phyloP scores from a whole-genome alignment of 257 asterid genomes.

The Cruciata laevipes region DNA sequence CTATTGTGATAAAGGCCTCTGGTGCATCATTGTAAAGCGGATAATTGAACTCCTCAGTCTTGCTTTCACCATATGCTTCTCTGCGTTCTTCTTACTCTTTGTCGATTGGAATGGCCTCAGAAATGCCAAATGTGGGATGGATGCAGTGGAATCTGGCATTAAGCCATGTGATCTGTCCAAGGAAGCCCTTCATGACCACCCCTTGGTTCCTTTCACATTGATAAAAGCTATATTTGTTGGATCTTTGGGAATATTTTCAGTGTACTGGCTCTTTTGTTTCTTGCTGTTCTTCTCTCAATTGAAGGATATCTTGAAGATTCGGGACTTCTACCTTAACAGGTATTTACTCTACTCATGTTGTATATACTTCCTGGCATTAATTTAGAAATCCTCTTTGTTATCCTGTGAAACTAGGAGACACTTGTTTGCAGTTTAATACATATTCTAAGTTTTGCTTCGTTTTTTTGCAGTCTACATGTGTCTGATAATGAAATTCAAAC shows the following conservation, averaged over 20 bases:
- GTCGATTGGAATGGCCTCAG: constrained; percentile 98
- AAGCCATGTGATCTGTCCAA: constrained; percentile 84
- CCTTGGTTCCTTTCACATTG: constrained; percentile 71
- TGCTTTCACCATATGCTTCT: constrained; percentile 79
- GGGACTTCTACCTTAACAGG: constrained; percentile 77
- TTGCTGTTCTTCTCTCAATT: constrained; percentile 80
- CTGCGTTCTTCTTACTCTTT: constrained; percentile 72
- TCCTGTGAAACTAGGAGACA: neutral
- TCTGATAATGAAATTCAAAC: constrained; percentile 90
- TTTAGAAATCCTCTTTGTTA: neutral
- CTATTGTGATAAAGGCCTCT: constrained; percentile 91
- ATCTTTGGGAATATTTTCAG: constrained; percentile 76
- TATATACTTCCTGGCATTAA: neutral
- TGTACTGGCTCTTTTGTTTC: constrained; percentile 77
- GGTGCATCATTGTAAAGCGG: constrained; percentile 95
- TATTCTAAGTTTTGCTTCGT: constrained; percentile 2
- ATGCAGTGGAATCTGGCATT: constrained; percentile 95
- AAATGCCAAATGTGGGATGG: constrained; percentile 97
- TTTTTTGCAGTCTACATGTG: constrained; percentile 62
- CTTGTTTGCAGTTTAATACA: neutral
- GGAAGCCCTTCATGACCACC: constrained; percentile 90
- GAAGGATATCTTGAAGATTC: constrained; percentile 78
- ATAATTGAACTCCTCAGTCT: constrained; percentile 77
- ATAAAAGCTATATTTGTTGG: constrained; percentile 71
- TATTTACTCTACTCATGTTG: constrained; percentile 11